phyloP scores from a whole-genome alignment of 78 protist species.

The Cavenderia fasciculata region DNA sequence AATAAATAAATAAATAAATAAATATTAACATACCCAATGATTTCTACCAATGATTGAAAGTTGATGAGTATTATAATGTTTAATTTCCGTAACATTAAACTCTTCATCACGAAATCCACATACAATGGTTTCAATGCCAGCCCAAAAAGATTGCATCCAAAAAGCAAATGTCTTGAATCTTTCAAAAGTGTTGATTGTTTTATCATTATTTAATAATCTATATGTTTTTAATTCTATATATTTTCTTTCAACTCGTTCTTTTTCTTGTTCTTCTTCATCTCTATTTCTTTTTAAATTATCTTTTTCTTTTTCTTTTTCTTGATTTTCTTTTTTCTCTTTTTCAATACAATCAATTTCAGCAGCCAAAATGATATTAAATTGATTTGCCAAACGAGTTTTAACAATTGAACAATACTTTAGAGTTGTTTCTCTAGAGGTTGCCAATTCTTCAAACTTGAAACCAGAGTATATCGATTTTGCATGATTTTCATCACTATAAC shows the following conservation, averaged over 20 bases:
- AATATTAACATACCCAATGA: too few relatives aligned
- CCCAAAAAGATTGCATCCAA: constrained; percentile 44
- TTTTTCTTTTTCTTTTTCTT: not conserved
- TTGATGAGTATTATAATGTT: not conserved
- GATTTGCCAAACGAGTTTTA: not conserved
- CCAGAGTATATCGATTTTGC: constrained; percentile 24
- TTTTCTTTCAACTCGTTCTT: too few relatives aligned
- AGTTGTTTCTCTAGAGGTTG: not conserved
- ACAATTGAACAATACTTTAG: constrained; percentile 10
- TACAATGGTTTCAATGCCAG: not conserved
- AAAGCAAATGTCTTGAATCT: constrained; percentile 10
- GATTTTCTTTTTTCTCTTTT: not conserved
- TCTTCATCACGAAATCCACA: constrained; percentile 3
- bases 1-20: too few relatives aligned
- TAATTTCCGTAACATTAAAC: not conserved
- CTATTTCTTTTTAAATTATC: too few relatives aligned
- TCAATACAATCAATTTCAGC: constrained; percentile 37
- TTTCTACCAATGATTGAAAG: not conserved
- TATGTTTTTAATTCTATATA: constrained; percentile 24
- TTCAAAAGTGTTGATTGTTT: not conserved
- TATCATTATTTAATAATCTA: not conserved
- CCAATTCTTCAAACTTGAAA: constrained; percentile 11
- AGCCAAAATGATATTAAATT: constrained; percentile 25
- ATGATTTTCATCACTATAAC: not conserved
- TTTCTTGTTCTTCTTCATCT: too few relatives aligned